Percentiles rank a stretch among this genome's conserved stretches.
These are phyloP conservation scores for Passalora sequoiae DNA, from an alignment of 2,329 filamentous ascomycete genomes.

Conservation along the genomic window DNA sequence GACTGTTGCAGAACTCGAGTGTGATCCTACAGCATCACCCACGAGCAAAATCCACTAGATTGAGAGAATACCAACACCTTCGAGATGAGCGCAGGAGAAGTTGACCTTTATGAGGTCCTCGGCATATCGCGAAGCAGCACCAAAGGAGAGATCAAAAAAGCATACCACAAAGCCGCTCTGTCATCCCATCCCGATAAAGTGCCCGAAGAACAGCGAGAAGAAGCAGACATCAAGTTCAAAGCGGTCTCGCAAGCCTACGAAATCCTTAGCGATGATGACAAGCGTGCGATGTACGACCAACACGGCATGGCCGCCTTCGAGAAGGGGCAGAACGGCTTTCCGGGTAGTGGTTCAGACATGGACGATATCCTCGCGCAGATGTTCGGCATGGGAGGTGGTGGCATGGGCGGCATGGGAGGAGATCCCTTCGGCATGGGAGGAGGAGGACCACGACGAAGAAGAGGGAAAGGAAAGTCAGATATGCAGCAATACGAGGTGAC, in stretches of 20 bases:
- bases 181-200: conserved; percentile 95
- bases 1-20: no score
- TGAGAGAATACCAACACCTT: no score
- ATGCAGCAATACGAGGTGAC: conserved; percentile 87
- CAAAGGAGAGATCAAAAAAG: conserved; percentile 84
- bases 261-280: conserved; percentile 93
- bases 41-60: no score
- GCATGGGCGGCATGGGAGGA: conserved; percentile 36
- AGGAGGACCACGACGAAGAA: conserved; percentile 35
- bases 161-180: conserved; percentile 77
- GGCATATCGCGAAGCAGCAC: conserved; percentile 66
- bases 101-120: conserved; percentile 69
- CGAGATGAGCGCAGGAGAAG: conserved; percentile 40
- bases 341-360: conserved; percentile 69
- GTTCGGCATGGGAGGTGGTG: conserved; percentile 63
- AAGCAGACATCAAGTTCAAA: conserved; percentile 90
- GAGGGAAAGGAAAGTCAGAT: conserved; percentile 68
- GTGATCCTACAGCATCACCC: no score
- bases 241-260: conserved; percentile 90
- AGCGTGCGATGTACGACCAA: conserved; percentile 83
- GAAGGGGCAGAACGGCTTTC: conserved; percentile 57
- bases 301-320: conserved; percentile 97
- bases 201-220: conserved; percentile 73
- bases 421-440: conserved; percentile 34
- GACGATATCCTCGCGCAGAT: conserved; percentile 92